Evolutionary conservation across 495 filamentous ascomycete genomes (phyloP).

Genomic region (Penicillium waksmanii): DNA sequence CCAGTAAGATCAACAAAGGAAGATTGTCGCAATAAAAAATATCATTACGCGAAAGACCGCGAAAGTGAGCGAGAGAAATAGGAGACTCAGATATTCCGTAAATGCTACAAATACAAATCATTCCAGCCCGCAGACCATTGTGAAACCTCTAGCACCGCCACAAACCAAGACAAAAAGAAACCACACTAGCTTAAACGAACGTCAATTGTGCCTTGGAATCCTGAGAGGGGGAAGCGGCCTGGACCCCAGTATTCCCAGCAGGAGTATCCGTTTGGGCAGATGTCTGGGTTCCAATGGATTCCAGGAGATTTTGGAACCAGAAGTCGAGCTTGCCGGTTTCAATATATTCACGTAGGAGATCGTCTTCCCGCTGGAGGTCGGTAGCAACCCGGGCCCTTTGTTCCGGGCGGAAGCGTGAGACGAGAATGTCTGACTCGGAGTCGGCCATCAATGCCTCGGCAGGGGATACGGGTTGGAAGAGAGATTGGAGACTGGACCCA

Average conservation of each 20-base stretch:
- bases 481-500: constrained; percentile 23
- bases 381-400: constrained; percentile 52
- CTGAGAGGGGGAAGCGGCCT: background rate
- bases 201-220: constrained; percentile 12
- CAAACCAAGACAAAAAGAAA: background rate
- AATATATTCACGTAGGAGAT: constrained; percentile 52
- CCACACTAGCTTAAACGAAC: constrained; percentile 12
- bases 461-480: constrained; percentile 50
- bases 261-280: background rate
- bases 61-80: background rate
- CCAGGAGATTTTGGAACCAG: constrained; percentile 59
- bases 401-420: constrained; percentile 57
- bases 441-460: constrained; percentile 52
- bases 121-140: constrained; percentile 2
- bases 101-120: constrained; percentile 12
- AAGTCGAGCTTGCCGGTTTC: constrained; percentile 62
- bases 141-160: background rate
- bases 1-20: too few relatives aligned
- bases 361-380: constrained; percentile 59
- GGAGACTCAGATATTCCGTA: constrained; percentile 7
- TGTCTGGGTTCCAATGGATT: constrained; percentile 22
- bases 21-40: too few relatives aligned
- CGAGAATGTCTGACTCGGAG: constrained; percentile 54
- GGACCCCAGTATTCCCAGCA: background rate
- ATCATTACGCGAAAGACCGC: too few relatives aligned